Base-by-base conservation (phyloP, 2,329 filamentous ascomycete genomes). In the Aspergillus floridensis region DNA sequence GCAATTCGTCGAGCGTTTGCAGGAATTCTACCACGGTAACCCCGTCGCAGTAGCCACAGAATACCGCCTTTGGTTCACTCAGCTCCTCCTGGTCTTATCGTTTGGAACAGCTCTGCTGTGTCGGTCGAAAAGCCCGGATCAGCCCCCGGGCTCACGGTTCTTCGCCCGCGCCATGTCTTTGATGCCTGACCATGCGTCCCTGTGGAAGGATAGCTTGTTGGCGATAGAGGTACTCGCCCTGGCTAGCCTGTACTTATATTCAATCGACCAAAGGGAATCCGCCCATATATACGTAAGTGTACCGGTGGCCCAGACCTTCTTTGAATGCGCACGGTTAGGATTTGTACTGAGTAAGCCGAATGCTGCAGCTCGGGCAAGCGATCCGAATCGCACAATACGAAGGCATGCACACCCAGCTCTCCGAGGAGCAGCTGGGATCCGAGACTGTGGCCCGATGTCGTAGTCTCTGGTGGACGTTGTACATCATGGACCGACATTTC, bases 321-420 rank as follows among this genome's bases (percentile, higher is more conserved):
- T 29, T 8, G 1, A 7, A 29, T 29, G 7, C 26, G 8, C 26
- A 29, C 7, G 26, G 26, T 2, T 8, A 8, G 26, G 26, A 8
- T 29, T 29, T 29, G 26, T 29, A 29, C 26, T 29, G 26, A 26
- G 8, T 26, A 29, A 29, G 26, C 8, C 26, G 26, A 29, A 8
- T 29, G 26, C 26, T 29, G 8, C 51, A 78, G 76, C 67, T 77
- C 49, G 71, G 71, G 2, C 75, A 78, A 49, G 76, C 76, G 11
- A 72, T 78, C n/a, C 71, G 74, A 2, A 75, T 78, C 3, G 76
- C 76, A 0, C 75, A 77, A n/a, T 12, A 77, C 1, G 76, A 77
- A 58, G 76, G 77, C 0, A 21, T 79, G 2, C 77, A 79, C 35
- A 77, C 76, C 0, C 70, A 77, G 26, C 67, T 79, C 1, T 75